Conservation (phyloP, 768 basidiomycete species). For the Tylopilus vinaceipallidus region DNA sequence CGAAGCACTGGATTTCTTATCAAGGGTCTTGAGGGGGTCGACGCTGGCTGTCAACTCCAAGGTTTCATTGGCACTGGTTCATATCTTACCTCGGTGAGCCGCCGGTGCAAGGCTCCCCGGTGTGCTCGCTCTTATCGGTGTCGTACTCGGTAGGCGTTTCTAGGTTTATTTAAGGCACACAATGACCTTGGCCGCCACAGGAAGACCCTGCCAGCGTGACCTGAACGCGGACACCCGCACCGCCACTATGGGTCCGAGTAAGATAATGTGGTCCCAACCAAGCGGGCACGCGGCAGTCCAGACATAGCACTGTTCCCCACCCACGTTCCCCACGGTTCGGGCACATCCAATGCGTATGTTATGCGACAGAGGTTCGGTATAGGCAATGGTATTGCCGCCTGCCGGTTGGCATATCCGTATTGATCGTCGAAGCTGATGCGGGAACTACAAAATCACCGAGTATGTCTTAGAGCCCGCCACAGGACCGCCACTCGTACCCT, state of each 20-base stretch:
- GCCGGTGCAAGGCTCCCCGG: no score
- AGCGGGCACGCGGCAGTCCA: no score
- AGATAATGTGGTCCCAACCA: no score
- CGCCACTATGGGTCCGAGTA: background rate
- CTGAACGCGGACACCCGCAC: background rate
- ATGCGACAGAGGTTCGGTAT: background rate
- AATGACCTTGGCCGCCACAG: background rate
- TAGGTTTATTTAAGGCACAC: background rate
- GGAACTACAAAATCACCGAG: constrained; percentile 12
- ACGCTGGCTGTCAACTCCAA: no score
- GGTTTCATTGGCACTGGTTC: no score
- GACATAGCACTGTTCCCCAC: background rate
- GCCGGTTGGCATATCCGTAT: constrained; percentile 4
- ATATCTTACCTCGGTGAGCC: no score
- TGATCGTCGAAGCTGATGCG: constrained; percentile 7
- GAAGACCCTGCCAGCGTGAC: background rate
- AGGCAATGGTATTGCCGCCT: background rate
- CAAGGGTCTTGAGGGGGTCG: no score
- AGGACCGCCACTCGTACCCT: background rate
- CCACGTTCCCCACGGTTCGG: no score
- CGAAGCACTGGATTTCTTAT: no score
- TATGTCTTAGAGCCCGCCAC: no score
- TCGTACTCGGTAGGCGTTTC: background rate
- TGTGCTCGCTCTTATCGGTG: background rate
- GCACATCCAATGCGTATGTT: background rate